Percentiles rank a stretch among this genome's conserved stretches.
These are phyloP conservation scores for Cyberlindnera petersonii DNA, from an alignment of 805 yeast species.

Conservation along the genomic window DNA sequence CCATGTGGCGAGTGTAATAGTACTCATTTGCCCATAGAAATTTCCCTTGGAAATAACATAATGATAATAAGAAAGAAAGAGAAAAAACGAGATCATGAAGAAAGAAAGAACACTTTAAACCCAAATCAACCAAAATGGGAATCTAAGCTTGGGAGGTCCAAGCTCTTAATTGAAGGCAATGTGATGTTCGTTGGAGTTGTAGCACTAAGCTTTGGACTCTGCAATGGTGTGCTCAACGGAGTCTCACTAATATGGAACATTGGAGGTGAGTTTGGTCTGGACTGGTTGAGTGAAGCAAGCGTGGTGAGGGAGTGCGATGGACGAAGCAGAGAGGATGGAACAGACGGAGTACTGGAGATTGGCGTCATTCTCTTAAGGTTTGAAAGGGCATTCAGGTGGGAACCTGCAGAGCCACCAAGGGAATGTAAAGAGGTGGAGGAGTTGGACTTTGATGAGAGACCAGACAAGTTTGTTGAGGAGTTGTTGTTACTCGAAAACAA, in stretches of 20 bases:
- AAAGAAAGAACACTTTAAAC: too few species aligned
- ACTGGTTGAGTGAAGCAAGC: slow-evolving; percentile 25
- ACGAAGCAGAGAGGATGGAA: slow-evolving; percentile 15
- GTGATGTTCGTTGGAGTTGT: slow-evolving; percentile 13
- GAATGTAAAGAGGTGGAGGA: slow-evolving; percentile 28
- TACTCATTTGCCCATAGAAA: too few species aligned
- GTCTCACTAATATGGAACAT: slow-evolving; percentile 38
- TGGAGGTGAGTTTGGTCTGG: slow-evolving; percentile 47
- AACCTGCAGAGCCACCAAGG: slow-evolving; percentile 10
- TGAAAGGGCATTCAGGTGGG: slow-evolving; percentile 24
- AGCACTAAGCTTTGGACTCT: slow-evolving; percentile 40
- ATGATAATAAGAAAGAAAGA: too few species aligned
- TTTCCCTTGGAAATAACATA: too few species aligned
- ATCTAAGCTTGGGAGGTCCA: slow-evolving; percentile 26
- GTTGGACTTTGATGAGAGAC: slow-evolving; percentile 26
- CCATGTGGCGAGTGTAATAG: too few species aligned
- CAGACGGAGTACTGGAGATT: slow-evolving; percentile 19
- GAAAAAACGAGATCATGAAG: too few species aligned
- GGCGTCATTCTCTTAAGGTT: slow-evolving; percentile 40
- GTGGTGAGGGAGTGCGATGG: slow-evolving; percentile 27
- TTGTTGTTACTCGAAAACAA: slow-evolving; percentile 23
- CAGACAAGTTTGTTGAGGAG: slow-evolving; percentile 26
- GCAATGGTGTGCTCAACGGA: slow-evolving; percentile 46
- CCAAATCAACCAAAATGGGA: not conserved
- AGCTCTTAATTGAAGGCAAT: slow-evolving; percentile 26